Base-by-base conservation (phyloP, 192 early-diverging fungal genomes). In the Rhizoclosmatium globosum region DNA sequence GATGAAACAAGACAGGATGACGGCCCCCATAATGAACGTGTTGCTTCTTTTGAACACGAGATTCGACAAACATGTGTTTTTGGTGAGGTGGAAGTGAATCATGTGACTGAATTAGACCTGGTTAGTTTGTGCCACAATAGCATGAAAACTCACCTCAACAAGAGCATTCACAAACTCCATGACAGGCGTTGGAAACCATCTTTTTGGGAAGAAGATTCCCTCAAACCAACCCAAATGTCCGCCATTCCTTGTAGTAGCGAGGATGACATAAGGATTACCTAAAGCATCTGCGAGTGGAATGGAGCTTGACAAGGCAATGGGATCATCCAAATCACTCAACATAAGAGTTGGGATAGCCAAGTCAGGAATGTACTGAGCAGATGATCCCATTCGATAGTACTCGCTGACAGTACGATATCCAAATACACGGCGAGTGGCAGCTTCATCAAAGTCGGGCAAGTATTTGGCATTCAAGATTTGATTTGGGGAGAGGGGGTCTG, bases 151-250 rank as follows among this genome's bases (percentile, higher is more conserved):
- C 60, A 78, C 84, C 62, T 88, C 82, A 4, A 89, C 47, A 41
- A 87, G 77, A 2, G 72, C 71, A 1, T 78, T 46, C 2, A 87
- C 71, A 71, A 85, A 87, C 81, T 89, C 84, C 48, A 80, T 60
- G 6, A 89, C 79, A 13, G 88, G 85, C 31, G 56, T 68, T 53
- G 47, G 64, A 57, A 79, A 82, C 86, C 84, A 86, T 31, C 85
- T 15, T 50, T 62, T 76, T 4, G 80, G 82, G 2, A 50, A 58
- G 7, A 86, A 3, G 41, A 42, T 45, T 7, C 81, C 76, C 46
- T 68, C 86, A 81, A 94, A 94, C 92, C 92, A 98, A 2, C 95
- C 97, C 71, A 99, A 86, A 81, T 99, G 97, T 21, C 97, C 97
- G 61, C 97, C 97, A 47, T 86, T 83, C 11, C 79, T 71, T 1